Percentiles rank a stretch among this genome's conserved stretches.
These are phyloP conservation scores for Basidioascus undulatus DNA, from an alignment of 768 basidiomycete species.

Conservation along the genomic window DNA sequence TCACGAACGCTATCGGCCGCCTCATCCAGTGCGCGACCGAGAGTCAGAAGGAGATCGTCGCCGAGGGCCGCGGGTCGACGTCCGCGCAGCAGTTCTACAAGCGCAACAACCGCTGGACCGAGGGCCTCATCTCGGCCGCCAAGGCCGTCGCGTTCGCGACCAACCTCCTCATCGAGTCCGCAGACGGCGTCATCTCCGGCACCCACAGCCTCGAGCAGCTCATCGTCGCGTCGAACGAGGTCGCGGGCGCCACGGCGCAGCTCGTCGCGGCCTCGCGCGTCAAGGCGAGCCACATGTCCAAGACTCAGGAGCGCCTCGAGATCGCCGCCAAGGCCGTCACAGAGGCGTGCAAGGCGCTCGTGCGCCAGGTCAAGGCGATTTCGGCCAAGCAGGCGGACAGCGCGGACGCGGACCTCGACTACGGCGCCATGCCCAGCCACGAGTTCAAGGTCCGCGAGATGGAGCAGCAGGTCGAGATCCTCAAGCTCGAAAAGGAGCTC, in stretches of 20 bases:
- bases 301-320: constrained; percentile 90
- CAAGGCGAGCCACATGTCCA: constrained; percentile 94
- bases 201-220: constrained; percentile 95
- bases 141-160: constrained; percentile 96
- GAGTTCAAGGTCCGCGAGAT: constrained; percentile 97
- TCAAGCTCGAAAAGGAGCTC: constrained; percentile 85
- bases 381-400: constrained; percentile 48
- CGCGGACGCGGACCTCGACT: constrained; percentile 57
- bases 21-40: constrained; percentile 92
- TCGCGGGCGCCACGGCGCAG: constrained; percentile 88
- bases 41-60: constrained; percentile 93
- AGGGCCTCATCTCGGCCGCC: constrained; percentile 92
- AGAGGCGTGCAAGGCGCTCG: constrained; percentile 87
- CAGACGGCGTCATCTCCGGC: constrained; percentile 88
- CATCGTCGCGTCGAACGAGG: constrained; percentile 98
- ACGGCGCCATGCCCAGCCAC: constrained; percentile 72
- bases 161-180: constrained; percentile 79
- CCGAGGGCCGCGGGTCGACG: constrained; percentile 78
- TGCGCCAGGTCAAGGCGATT: constrained; percentile 85
- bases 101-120: constrained; percentile 98
- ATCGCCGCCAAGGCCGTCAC: constrained; percentile 92
- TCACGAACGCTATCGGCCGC: constrained; percentile 80
- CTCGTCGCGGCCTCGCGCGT: constrained; percentile 95
- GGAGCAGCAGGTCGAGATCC: constrained; percentile 98
- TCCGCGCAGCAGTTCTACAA: constrained; percentile 95